Evolutionary conservation across 148 eudicot genomes (phyloP).

Genomic region (Drosera capensis): DNA sequence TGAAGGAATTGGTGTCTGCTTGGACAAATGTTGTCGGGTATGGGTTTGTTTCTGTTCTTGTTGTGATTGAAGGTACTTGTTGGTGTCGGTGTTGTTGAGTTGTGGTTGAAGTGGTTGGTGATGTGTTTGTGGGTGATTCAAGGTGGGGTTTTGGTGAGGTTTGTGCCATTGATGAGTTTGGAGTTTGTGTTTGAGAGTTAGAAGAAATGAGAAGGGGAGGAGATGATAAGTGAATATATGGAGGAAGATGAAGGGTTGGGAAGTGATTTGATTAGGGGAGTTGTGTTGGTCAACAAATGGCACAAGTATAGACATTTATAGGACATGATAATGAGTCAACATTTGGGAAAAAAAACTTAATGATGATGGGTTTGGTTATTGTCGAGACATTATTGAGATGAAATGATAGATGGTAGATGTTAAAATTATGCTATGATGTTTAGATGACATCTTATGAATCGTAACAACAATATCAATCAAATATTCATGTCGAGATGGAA

Average conservation of each 20-base stretch:
- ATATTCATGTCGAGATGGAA: too few relatives aligned
- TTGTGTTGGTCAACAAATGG: not conserved
- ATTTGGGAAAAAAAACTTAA: too few relatives aligned
- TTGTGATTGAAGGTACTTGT: slow-evolving; percentile 9
- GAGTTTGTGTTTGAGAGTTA: not conserved
- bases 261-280: slow-evolving; percentile 4
- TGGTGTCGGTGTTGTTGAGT: slow-evolving; percentile 6
- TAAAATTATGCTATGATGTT: too few relatives aligned
- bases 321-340: not conserved
- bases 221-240: not conserved
- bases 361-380: too few relatives aligned
- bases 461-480: too few relatives aligned
- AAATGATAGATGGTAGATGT: too few relatives aligned
- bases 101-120: slow-evolving; percentile 7
- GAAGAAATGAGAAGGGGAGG: not conserved
- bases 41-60: slow-evolving; percentile 47
- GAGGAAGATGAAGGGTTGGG: not conserved
- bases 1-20: slow-evolving; percentile 45
- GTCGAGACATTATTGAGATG: too few relatives aligned
- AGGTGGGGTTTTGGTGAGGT: slow-evolving; percentile 12
- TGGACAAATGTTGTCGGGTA: slow-evolving; percentile 55
- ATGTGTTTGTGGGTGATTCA: slow-evolving; percentile 11
- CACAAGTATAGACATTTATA: not conserved
- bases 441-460: too few relatives aligned
- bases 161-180: slow-evolving; percentile 8